Evolutionary conservation across 2,329 filamentous ascomycete genomes (phyloP), one percentile per base, ranked within the genome.

Genomic region (Phyllosticta ampelicida): DNA sequence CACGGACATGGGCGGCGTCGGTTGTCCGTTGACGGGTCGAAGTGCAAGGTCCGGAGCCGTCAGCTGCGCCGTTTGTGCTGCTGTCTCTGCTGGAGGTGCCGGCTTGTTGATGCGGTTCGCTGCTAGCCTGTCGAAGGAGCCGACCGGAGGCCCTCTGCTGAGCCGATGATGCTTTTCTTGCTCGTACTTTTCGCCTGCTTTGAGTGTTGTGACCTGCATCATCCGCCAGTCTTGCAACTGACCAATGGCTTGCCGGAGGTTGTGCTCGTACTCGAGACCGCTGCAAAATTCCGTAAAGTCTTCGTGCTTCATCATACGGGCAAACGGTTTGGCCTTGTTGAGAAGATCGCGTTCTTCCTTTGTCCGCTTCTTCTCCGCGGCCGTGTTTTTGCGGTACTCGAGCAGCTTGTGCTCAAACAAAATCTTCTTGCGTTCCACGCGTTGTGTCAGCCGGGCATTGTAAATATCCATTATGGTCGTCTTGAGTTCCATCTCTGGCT

Each of bases 391-490:
- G 62, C 90, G 81, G 68, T 99, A 99, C 58, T 99, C 92, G 3
- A 99, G 78, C 26, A 99, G 78, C 61, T 88, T 88, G 72, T 99
- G 94, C 69, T 97, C 91, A 66, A 99, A 97, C 5, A 99, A 87
- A 54, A 97, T 87, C 75, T 94, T 95, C 74, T 99, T 99, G 51
- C 94, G 82, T 67, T 97, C 92, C 6, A 92, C 92, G 64, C 94
- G 85, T 59, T 91, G 87, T 2, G 91, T 96, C 18, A 99, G 76
- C 4, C 91, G 85, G 60, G 87, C 86, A 68, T 99, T 99, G 78
- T 99, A 99, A 54, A 99, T 95, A 63, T 96, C 90, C 85, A 99
- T 96, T 19, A 99, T 90, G 0, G 90, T 96, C 75, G 97, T 84
- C 78, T 99, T 99, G 51, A 99, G 81, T 63, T 96, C 91, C 80